Percentiles rank a stretch among this genome's conserved stretches.
Conservation (phyloP, 164 flowering plant genomes). For the Umbilicus rupestris region DNA sequence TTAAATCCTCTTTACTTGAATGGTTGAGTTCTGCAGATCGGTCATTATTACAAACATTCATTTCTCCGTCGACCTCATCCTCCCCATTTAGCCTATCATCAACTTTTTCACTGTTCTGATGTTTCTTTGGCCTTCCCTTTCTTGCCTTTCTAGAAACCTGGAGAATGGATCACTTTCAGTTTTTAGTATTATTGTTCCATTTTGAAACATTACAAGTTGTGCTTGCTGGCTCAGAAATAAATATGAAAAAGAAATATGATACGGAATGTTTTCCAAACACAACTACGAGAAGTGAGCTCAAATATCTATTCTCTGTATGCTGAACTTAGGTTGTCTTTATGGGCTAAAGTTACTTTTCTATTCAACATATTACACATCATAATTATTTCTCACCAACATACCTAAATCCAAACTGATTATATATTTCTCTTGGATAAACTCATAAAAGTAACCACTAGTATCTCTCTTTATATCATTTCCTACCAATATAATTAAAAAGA, state of each 20-base stretch:
- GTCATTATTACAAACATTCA: conserved; percentile 18
- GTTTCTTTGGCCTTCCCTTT: conserved; percentile 43
- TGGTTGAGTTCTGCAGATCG: conserved; percentile 14
- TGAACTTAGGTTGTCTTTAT: too few relatives aligned
- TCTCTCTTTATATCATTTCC: too few relatives aligned
- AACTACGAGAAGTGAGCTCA: too few relatives aligned
- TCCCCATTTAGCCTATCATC: conserved; percentile 16
- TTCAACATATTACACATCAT: too few relatives aligned
- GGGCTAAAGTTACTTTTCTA: too few relatives aligned
- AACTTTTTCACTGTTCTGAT: conserved; percentile 16
- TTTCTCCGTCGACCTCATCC: conserved; percentile 1
- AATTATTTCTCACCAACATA: too few relatives aligned
- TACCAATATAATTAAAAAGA: too few relatives aligned
- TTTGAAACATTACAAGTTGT: not conserved
- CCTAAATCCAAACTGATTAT: too few relatives aligned
- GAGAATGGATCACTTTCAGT: conserved; percentile 12
- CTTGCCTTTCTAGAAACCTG: conserved; percentile 77
- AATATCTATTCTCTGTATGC: too few relatives aligned
- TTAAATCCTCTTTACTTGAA: conserved; percentile 10
- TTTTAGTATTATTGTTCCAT: not conserved
- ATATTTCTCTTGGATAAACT: too few relatives aligned
- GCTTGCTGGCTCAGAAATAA: not conserved
- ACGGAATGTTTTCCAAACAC: not conserved
- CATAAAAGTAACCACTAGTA: too few relatives aligned
- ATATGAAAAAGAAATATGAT: not conserved